A percentile compares a stretch with the other conserved stretches of the same genome.
phyloP scores from a whole-genome alignment of 495 filamentous ascomycete genomes.

The Aspergillus homomorphus region DNA sequence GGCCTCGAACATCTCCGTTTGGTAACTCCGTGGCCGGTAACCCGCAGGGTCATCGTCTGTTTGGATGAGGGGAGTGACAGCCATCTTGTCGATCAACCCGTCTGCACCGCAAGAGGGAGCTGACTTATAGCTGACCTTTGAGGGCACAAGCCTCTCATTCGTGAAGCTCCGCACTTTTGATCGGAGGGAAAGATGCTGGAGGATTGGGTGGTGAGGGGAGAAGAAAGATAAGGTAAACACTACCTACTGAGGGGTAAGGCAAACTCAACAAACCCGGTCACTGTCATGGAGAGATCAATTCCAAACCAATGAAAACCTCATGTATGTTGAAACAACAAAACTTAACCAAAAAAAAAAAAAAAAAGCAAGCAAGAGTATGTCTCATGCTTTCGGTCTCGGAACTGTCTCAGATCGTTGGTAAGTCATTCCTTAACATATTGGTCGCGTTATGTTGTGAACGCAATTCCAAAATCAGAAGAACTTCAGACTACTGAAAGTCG shows the following conservation, averaged over 20 bases:
- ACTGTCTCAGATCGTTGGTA: no score
- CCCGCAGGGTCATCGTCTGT: constrained; percentile 11
- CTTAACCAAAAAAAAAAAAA: no score
- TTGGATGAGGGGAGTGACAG: not conserved
- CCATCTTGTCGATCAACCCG: not conserved
- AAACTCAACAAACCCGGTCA: constrained; percentile 4
- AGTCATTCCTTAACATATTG: no score
- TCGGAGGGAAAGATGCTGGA: not conserved
- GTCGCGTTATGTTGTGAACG: no score
- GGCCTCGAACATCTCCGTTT: constrained; percentile 85
- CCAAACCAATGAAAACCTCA: not conserved
- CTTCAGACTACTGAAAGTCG: no score
- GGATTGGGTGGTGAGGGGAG: not conserved
- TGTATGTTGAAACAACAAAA: no score
- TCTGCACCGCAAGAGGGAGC: not conserved
- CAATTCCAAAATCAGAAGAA: no score
- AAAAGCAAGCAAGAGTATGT: no score
- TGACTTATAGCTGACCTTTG: not conserved
- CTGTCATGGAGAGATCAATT: not conserved
- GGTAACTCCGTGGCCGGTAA: constrained; percentile 65
- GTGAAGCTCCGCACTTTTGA: not conserved
- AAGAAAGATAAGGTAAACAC: not conserved
- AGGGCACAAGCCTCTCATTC: not conserved
- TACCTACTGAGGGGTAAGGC: not conserved
- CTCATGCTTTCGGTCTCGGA: no score